Evolutionary conservation across 352 stramenopile genomes (phyloP).

Genomic region (Pythium brachiatum): DNA sequence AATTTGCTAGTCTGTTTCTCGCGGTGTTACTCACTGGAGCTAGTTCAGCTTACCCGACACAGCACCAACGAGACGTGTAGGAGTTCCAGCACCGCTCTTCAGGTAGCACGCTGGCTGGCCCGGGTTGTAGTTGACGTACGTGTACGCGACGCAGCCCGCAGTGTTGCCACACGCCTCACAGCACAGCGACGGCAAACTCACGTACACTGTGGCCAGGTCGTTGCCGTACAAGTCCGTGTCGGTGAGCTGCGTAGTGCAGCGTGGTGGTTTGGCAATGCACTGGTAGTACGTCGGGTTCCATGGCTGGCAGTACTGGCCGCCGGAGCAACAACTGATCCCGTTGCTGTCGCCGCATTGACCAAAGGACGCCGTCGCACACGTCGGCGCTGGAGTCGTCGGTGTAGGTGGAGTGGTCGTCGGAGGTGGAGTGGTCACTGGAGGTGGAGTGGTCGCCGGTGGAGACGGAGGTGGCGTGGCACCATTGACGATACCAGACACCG

Average conservation of each 20-base stretch:
- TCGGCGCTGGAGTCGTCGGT: neutral
- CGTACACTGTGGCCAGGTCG: constrained; percentile 44
- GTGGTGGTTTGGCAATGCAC: constrained; percentile 32
- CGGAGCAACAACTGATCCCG: constrained; percentile 35
- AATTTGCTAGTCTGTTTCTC: too few species aligned
- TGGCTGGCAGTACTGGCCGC: constrained; percentile 42
- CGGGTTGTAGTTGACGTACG: constrained; percentile 46
- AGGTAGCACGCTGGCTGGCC: constrained; percentile 28
- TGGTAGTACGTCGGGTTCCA: constrained; percentile 49
- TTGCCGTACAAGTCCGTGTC: constrained; percentile 40
- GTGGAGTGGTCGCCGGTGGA: neutral
- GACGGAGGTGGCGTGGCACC: neutral
- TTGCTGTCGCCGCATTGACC: constrained; percentile 22
- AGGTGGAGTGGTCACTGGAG: constrained; percentile 1
- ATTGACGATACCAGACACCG: constrained; percentile 29
- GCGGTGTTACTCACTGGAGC: too few species aligned
- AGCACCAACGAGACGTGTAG: constrained; percentile 10
- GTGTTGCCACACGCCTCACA: constrained; percentile 35
- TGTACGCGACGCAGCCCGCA: constrained; percentile 43
- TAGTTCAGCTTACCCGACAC: constrained; percentile 24
- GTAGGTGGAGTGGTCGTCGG: neutral
- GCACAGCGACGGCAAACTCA: constrained; percentile 35
- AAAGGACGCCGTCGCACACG: constrained; percentile 16
- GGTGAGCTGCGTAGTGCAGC: constrained; percentile 41
- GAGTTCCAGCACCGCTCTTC: constrained; percentile 19